Evolutionary conservation across 2,329 filamentous ascomycete species (phyloP).

Genomic region (Pseudogymnoascus sp.): DNA sequence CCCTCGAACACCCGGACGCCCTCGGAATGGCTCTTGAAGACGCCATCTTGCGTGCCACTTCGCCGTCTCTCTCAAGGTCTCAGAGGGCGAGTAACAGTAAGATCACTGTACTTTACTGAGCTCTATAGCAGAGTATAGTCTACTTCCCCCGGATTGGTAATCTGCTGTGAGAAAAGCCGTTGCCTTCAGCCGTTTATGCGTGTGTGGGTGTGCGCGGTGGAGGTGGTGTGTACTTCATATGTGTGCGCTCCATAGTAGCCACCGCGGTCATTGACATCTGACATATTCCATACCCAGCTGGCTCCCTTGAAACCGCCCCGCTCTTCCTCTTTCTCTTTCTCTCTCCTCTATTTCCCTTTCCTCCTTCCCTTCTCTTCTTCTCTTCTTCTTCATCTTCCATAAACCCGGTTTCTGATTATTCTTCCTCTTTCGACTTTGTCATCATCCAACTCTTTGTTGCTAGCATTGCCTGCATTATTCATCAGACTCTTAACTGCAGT

Average conservation of each 20-base stretch:
- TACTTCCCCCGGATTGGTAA: background rate
- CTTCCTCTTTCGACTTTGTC: background rate
- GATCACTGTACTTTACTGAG: slow-evolving; percentile 2
- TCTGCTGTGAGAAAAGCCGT: background rate
- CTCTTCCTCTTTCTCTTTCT: background rate
- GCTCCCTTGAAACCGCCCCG: background rate
- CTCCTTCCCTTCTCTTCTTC: background rate
- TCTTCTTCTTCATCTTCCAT: background rate
- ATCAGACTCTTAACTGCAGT: background rate
- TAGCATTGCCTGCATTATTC: background rate
- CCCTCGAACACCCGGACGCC: background rate
- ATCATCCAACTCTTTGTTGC: background rate
- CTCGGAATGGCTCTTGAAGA: slow-evolving; percentile 1
- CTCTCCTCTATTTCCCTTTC: background rate
- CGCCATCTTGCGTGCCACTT: background rate
- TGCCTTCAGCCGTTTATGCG: background rate
- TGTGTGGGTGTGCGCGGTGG: background rate
- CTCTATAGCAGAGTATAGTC: background rate
- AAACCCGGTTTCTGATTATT: slow-evolving; percentile 1
- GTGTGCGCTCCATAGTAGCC: slow-evolving; percentile 1
- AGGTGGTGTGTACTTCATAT: slow-evolving; percentile 5
- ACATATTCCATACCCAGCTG: slow-evolving; percentile 1
- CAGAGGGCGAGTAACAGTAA: background rate
- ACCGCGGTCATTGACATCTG: slow-evolving; percentile 3
- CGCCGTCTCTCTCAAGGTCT: background rate